Conservation (phyloP, 192 early-diverging fungal species). For the Coemansia sp. region DNA sequence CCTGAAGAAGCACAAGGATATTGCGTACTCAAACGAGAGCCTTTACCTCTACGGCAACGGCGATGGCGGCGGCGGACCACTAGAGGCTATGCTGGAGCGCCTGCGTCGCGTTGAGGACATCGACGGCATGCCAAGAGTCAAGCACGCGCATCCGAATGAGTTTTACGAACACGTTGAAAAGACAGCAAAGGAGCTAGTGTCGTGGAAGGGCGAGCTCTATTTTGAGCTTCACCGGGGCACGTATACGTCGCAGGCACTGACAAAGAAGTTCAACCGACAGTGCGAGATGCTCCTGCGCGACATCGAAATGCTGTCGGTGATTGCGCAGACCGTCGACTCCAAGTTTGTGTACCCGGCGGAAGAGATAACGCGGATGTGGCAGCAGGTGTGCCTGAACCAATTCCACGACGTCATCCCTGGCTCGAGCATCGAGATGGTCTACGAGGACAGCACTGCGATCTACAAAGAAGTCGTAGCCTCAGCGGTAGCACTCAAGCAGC, state of each 20-base stretch:
- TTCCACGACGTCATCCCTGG: conserved; percentile 99
- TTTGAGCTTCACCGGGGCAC: conserved; percentile 99
- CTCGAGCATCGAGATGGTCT: conserved; percentile 87
- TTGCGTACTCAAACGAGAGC: conserved; percentile 82
- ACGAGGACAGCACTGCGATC: conserved; percentile 75
- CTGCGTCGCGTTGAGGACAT: conserved; percentile 73
- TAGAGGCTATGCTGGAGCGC: conserved; percentile 83
- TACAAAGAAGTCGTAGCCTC: conserved; percentile 45
- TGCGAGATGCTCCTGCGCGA: conserved; percentile 85
- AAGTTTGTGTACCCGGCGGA: conserved; percentile 70
- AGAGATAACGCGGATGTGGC: conserved; percentile 86
- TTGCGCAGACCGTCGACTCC: conserved; percentile 34
- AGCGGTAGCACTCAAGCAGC: conserved; percentile 53
- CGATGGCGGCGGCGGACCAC: conserved; percentile 95
- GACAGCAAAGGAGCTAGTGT: conserved; percentile 68
- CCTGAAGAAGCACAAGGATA: conserved; percentile 88
- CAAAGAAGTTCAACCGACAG: conserved; percentile 86
- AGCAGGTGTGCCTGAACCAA: conserved; percentile 88
- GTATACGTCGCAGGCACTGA: conserved; percentile 89
- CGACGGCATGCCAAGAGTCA: conserved; percentile 75
- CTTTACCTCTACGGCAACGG: conserved; percentile 95
- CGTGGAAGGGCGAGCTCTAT: conserved; percentile 98
- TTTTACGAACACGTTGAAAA: conserved; percentile 86
- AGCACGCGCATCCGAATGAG: conserved; percentile 74
- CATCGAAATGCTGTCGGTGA: conserved; percentile 74